These are phyloP conservation scores for Nidularia sp. DNA, from an alignment of 768 basidiomycete species.

Conservation along the genomic window DNA sequence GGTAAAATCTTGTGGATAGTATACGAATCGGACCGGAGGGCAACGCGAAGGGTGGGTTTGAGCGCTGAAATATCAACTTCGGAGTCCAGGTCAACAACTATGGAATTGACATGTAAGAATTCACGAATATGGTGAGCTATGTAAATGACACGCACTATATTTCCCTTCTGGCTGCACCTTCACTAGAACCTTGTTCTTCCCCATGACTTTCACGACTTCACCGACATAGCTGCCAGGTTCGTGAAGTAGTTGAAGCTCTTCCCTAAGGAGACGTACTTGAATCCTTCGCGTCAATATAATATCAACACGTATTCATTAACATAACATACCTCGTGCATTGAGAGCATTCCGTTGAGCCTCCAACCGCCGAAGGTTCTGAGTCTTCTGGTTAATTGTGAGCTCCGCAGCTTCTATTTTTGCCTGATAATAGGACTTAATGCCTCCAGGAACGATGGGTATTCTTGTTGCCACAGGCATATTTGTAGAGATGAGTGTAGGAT, in stretches of 20 bases:
- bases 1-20: constrained; percentile 95
- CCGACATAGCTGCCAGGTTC: constrained; percentile 98
- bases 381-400: constrained; percentile 91
- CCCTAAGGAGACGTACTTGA: constrained; percentile 80
- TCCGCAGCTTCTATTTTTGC: constrained; percentile 95
- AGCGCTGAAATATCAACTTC: constrained; percentile 80
- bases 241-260: constrained; percentile 89
- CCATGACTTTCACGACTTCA: constrained; percentile 98
- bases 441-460: constrained; percentile 46
- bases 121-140: neutral
- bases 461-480: constrained; percentile 33
- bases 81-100: constrained; percentile 91
- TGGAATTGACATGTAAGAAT: neutral
- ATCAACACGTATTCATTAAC: too few species aligned
- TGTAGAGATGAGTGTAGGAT: constrained; percentile 1
- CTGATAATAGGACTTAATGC: constrained; percentile 89
- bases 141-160: constrained; percentile 69
- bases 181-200: constrained; percentile 97
- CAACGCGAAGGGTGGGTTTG: constrained; percentile 86
- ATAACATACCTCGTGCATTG: constrained; percentile 79
- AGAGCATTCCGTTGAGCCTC: constrained; percentile 97
- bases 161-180: constrained; percentile 99
- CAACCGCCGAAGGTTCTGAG: constrained; percentile 90
- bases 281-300: too few species aligned
- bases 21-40: constrained; percentile 94